Base-by-base conservation (phyloP, 2,329 filamentous ascomycete genomes). In the Parastagonospora avenae region DNA sequence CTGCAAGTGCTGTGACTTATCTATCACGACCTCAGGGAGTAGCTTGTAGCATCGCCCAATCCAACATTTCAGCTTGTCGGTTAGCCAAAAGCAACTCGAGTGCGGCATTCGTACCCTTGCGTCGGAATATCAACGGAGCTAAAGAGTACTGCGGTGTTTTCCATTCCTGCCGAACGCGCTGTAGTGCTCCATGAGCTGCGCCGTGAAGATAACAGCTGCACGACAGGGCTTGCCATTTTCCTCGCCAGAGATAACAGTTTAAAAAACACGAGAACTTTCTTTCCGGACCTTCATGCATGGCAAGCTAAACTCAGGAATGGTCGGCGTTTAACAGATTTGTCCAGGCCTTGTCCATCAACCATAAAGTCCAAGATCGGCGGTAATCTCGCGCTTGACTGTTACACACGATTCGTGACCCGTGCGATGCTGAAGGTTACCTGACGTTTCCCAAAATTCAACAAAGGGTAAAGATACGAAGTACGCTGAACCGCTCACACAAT, bases 131-230 rank as follows among this genome's bases (percentile, higher is more conserved):
- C 28, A 14, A 32, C 29, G n/a, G 27, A 31, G 24, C 19, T 46
- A 14, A 9, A 14, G 28, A n/a, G 19, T 14, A 32, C 19, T 46
- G 45, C 30, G 11, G 45, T 47, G n/a, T 15, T 33, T 19, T 32
- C 4, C 14, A 19, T 15, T 28, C 19, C 32, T 47, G 45, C 45
- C 40, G 31, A 19, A 35, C 10, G 33, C 14, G 14, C 14, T 47
- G 37, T 28, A 14, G 45, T 40, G 45, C 19, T 35, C 12, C 37
- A 47, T 40, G 30, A 35, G 9, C 36, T 47, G 37, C 45, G 35
- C 36, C 29, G 10, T 41, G 16, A 36, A 47, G 45, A 47, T 41
- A 47, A 41, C 12, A 35, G 35, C n/a, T 4, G 24, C 36, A 29
- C 29, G 9, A 47, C 45, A 10, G 24, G 19, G 4, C 12, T 11